Evolutionary conservation across 805 yeast genomes (phyloP), one percentile per base, ranked within the genome.

Genomic region (Komagataella kurtzmanii): DNA sequence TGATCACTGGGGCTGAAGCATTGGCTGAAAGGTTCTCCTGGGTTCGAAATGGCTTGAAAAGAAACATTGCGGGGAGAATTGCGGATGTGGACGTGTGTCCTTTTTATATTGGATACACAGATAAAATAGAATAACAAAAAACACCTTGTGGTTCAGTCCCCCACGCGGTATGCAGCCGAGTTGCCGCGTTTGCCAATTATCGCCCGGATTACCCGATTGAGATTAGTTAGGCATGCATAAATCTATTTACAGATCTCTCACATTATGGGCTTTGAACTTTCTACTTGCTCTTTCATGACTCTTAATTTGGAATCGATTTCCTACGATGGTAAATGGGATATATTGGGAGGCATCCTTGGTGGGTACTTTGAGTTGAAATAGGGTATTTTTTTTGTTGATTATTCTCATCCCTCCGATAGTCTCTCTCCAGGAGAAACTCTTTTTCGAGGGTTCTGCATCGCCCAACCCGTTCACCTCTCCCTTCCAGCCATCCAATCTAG

Each of bases 221-320:
- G 40, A 30, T 30, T 30, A 12, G 40, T 30, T 7, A 14, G 4
- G 40, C 40, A 10, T 14, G 40, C 40, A 30, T 10, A 14, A 8
- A 8, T 30, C 40, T 30, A 17, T 17, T 45, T 24, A 45, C 44
- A 53, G 36, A 48, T 65, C 68, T 43, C 55, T 59, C 3, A 86
- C 88, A 36, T 78, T 76, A 57, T 84, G 93, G 53, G 81, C 77
- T 67, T 90, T 90, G 72, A 88, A 88, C 69, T 90, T 88, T 59
- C 85, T 79, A 21, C 83, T 86, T 0, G 95, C 80, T 53, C 98
- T 73, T 58, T 90, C 97, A 7, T 79, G 79, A 46, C 90, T 74
- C 62, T 95, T 74, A 54, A 82, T 77, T 54, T 81, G 79, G 57
- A 90, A 76, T 54, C 97, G 70, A 46, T 88, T 83, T 1, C 98